Evolutionary conservation across 2,329 filamentous ascomycete genomes (phyloP).

Genomic region (Tolypocladium sp.): DNA sequence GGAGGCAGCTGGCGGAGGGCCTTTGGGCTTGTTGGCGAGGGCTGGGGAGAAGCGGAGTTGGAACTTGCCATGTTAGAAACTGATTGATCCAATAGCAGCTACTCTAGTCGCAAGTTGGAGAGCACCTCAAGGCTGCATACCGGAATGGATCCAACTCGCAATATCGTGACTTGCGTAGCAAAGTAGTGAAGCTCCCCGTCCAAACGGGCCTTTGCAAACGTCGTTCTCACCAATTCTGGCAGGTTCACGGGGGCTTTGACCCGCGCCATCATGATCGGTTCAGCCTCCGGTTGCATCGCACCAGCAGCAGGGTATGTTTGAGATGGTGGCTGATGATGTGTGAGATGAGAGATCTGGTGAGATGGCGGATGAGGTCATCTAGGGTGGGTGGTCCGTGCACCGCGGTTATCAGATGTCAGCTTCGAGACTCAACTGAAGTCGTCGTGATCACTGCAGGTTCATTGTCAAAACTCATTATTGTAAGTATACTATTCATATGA

Average conservation of each 20-base stretch:
- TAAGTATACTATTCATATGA: no score
- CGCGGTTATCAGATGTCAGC: no score
- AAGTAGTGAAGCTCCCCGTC: constrained; percentile 44
- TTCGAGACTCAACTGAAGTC: no score
- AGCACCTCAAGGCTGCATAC: constrained; percentile 17
- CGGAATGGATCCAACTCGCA: constrained; percentile 32
- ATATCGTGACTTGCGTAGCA: constrained; percentile 41
- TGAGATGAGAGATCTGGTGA: neutral
- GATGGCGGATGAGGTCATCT: neutral
- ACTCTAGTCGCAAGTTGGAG: neutral
- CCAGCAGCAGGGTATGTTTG: neutral
- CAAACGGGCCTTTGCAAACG: constrained; percentile 37
- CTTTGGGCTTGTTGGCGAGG: constrained; percentile 57
- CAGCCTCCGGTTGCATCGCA: neutral
- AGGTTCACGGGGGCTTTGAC: constrained; percentile 35
- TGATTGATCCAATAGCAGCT: neutral
- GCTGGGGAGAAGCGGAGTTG: constrained; percentile 64
- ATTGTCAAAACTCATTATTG: no score
- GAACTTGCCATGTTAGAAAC: constrained; percentile 37
- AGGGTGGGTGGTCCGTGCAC: no score
- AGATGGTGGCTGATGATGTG: neutral
- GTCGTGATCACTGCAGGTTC: no score
- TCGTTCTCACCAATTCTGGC: constrained; percentile 38
- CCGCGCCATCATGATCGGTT: constrained; percentile 22
- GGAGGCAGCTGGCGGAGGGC: constrained; percentile 22